Percentiles rank a stretch among this genome's conserved stretches.
Conservation (phyloP, 345 rosid species). For the Heritiera littoralis region DNA sequence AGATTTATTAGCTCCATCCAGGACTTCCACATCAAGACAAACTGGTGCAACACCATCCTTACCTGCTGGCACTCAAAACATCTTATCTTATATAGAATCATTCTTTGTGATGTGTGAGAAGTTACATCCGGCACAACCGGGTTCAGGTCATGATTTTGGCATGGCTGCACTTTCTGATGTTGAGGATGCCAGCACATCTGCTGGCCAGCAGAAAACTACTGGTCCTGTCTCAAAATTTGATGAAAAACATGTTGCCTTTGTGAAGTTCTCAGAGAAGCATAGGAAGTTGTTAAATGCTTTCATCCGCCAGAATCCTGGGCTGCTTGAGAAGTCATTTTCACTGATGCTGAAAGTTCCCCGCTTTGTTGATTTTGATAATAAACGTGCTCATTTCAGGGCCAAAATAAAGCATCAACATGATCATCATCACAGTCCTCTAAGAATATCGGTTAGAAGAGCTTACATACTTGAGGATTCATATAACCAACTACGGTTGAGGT, state of each 20-base stretch:
- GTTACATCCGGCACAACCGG: constrained; percentile 75
- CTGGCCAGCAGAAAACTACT: constrained; percentile 53
- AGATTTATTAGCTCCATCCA: constrained; percentile 42
- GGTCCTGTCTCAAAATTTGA: constrained; percentile 58
- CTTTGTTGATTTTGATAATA: constrained; percentile 92
- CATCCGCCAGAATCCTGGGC: constrained; percentile 86
- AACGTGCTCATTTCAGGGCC: constrained; percentile 86
- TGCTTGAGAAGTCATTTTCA: constrained; percentile 96
- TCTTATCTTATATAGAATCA: constrained; percentile 91
- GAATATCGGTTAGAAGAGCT: constrained; percentile 94
- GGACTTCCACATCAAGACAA: constrained; percentile 50
- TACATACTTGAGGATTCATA: constrained; percentile 98
- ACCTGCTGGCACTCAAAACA: constrained; percentile 95
- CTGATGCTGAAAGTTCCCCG: constrained; percentile 95
- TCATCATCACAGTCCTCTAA: constrained; percentile 84
- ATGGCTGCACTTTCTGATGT: constrained; percentile 54
- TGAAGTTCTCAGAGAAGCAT: constrained; percentile 89
- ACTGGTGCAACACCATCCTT: constrained; percentile 72
- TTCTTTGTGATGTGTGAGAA: constrained; percentile 91
- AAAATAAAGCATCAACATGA: constrained; percentile 95
- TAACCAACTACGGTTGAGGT: constrained; percentile 87
- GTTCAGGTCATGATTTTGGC: constrained; percentile 59
- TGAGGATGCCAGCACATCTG: constrained; percentile 60
- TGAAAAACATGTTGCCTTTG: constrained; percentile 79
- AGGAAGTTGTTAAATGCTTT: constrained; percentile 90